Evolutionary conservation across 371 early-diverging fungal genomes (phyloP).

Genomic region (Apophysomyces sp.): DNA sequence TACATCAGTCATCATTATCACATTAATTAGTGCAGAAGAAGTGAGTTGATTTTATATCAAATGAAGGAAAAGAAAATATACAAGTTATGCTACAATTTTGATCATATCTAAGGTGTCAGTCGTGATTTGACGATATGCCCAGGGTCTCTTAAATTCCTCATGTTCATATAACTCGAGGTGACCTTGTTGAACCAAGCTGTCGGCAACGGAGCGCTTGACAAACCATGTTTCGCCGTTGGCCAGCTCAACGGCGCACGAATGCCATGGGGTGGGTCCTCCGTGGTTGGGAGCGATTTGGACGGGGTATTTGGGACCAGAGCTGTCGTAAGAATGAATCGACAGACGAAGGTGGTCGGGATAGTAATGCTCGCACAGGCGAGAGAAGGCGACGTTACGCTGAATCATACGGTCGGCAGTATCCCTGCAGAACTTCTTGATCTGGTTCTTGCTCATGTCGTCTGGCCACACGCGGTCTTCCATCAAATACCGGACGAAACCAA

Average conservation of each 20-base stretch:
- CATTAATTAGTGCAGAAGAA: too few relatives aligned
- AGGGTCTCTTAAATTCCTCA: conserved; percentile 6
- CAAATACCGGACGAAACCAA: conserved; percentile 6
- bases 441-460: neutral
- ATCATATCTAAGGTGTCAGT: neutral
- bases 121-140: conserved; percentile 5
- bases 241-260: neutral
- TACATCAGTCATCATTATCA: too few relatives aligned
- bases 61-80: neutral
- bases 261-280: conserved; percentile 7
- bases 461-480: conserved; percentile 6
- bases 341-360: conserved; percentile 4
- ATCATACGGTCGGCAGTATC: conserved; percentile 1
- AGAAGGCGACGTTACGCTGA: conserved; percentile 7
- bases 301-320: conserved; percentile 6
- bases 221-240: neutral
- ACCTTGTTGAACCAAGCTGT: neutral
- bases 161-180: conserved; percentile 4
- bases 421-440: conserved; percentile 4
- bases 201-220: conserved; percentile 4
- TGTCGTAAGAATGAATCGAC: conserved; percentile 6
- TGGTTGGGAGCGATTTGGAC: conserved; percentile 1
- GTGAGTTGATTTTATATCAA: neutral
- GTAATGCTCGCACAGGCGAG: neutral
- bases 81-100: neutral